These are phyloP conservation scores for Pseudopithomyces maydicus DNA, from an alignment of 2,329 filamentous ascomycete genomes.

Conservation along the genomic window DNA sequence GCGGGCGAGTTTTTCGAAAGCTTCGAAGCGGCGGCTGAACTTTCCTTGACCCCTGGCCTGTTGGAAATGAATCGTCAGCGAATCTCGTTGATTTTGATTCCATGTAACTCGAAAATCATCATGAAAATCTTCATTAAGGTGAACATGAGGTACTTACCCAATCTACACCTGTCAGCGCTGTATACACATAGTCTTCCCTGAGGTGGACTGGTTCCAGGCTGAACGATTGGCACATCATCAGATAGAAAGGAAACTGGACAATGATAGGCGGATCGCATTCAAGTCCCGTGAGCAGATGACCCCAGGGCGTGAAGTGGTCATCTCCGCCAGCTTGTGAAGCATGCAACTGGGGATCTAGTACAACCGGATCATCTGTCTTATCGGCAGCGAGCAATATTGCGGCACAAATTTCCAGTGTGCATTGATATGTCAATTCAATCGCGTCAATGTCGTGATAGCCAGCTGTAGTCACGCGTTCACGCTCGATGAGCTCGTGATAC, in stretches of 20 bases:
- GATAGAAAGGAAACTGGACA: constrained; percentile 8
- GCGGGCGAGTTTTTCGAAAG: not conserved
- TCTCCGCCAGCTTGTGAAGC: constrained; percentile 4
- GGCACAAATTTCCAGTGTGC: constrained; percentile 4
- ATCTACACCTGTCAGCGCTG: constrained; percentile 3
- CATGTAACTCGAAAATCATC: not conserved
- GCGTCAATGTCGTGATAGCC: constrained; percentile 4
- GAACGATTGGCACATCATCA: constrained; percentile 8
- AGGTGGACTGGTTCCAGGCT: not conserved
- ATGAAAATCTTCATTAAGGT: no score
- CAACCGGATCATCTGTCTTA: constrained; percentile 1
- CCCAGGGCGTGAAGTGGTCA: constrained; percentile 6
- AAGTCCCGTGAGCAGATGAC: not conserved
- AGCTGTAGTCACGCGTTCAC: not conserved
- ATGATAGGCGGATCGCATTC: constrained; percentile 8
- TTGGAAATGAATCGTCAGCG: not conserved
- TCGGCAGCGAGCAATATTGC: constrained; percentile 4
- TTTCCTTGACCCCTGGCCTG: constrained; percentile 1
- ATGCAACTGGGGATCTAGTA: not conserved
- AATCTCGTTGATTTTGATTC: not conserved
- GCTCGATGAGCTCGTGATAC: not conserved
- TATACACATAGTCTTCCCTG: constrained; percentile 6
- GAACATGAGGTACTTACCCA: not conserved
- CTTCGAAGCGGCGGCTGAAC: constrained; percentile 1
- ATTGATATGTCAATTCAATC: constrained; percentile 7